Conservation (phyloP, 108 stramenopile species). For the Cyclostephanos invisitatus region DNA sequence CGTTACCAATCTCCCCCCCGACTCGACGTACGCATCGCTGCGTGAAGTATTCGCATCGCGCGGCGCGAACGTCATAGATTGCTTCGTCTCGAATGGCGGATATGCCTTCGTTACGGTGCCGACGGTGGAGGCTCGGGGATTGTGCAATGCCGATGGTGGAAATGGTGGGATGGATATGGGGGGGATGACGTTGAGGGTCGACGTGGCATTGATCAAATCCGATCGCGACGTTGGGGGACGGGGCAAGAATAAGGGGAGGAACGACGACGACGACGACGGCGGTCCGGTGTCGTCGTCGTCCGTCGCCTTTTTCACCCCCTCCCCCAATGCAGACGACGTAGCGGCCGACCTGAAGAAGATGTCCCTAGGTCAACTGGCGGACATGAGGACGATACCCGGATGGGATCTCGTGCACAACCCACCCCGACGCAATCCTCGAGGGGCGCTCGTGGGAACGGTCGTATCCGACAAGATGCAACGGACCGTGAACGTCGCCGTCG, state of each 20-base stretch:
- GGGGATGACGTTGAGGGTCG: not conserved
- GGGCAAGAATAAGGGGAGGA: not conserved
- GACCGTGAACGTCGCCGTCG: conserved; percentile 89
- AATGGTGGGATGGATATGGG: not conserved
- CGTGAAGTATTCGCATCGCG: not conserved
- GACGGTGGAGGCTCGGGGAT: not conserved
- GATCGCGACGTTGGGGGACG: not conserved
- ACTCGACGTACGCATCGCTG: not conserved
- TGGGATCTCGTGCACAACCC: conserved; percentile 79
- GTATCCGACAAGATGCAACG: conserved; percentile 90
- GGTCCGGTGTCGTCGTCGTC: conserved; percentile 1
- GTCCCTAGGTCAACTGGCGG: conserved; percentile 72
- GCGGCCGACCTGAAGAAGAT: conserved; percentile 46
- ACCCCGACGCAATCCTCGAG: conserved; percentile 69
- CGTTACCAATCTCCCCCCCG: not conserved
- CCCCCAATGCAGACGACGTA: conserved; percentile 9
- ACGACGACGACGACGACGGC: conserved; percentile 5
- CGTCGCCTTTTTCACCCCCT: not conserved
- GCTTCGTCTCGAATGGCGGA: not conserved
- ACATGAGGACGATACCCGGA: conserved; percentile 73
- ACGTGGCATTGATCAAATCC: too few relatives aligned
- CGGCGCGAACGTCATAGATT: not conserved
- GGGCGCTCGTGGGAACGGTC: conserved; percentile 81
- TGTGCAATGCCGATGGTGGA: not conserved
- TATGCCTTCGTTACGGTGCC: not conserved